A percentile compares a stretch with the other conserved stretches of the same genome.
These are phyloP conservation scores for Microthlaspi erraticum DNA, from an alignment of 345 rosid species.

Conservation along the genomic window DNA sequence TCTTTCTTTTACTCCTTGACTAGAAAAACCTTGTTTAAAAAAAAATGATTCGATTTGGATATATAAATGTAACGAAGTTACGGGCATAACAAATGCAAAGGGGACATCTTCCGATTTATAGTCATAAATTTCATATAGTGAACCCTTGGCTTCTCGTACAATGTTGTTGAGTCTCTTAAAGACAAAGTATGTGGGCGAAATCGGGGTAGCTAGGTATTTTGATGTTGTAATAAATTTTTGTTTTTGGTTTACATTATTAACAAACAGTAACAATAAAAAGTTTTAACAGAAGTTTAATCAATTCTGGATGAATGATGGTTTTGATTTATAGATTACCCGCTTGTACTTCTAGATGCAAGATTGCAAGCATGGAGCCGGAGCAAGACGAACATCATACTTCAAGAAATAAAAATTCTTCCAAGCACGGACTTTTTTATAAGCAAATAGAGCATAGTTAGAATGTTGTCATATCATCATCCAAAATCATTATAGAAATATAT, in stretches of 20 bases:
- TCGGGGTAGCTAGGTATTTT: neutral
- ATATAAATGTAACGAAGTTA: neutral
- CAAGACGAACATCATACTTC: neutral
- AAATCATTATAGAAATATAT: neutral
- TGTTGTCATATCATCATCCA: too few relatives aligned
- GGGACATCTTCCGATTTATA: neutral
- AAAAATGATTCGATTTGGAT: too few relatives aligned
- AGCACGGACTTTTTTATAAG: neutral
- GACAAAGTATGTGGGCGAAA: neutral
- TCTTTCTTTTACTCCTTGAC: neutral
- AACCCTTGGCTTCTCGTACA: neutral
- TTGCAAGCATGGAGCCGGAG: too few relatives aligned
- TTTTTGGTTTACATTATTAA: neutral
- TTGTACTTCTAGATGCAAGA: neutral
- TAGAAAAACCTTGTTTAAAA: too few relatives aligned
- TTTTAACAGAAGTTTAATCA: too few relatives aligned
- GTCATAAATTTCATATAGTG: neutral
- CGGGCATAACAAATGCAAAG: neutral
- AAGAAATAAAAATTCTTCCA: too few relatives aligned
- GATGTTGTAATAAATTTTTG: neutral
- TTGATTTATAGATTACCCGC: neutral
- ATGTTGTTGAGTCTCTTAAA: constrained; percentile 9
- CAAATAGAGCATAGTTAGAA: neutral
- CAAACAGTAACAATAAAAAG: neutral
- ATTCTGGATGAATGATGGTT: neutral